Base-by-base conservation (phyloP, 768 basidiomycete species). In the Amanita fuliginea region DNA sequence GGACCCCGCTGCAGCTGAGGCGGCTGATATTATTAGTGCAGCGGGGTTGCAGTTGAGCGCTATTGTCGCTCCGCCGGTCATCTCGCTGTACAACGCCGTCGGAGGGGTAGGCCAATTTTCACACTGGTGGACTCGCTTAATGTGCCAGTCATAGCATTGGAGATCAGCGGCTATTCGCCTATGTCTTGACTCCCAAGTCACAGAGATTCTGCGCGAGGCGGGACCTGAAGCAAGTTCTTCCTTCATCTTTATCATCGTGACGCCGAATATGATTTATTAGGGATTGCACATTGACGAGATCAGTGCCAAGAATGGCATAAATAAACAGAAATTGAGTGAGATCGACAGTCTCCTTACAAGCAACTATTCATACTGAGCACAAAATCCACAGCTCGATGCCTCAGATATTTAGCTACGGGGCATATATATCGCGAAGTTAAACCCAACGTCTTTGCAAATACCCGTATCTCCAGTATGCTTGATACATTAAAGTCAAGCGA, bases 231-330 rank as follows among this genome's bases (percentile, higher is more conserved):
- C 64, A 19, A 34, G 47, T 43, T 2, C 4, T 34, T 28, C 18
- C 3, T 16, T 2, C 36, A 40, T 22, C 7, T 35, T 8, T 4
- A 10, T 19, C 33, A 39, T 16, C 24, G 8, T 14, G 4, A 35
- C 24, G 24, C 26, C 32, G 34, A 42, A 10, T 26, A 18, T 5
- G 16, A 24, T 33, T 3, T 9, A 8, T 9, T 51, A 67, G 67
- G 69, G 69, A 0, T 51, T 68, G 19, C 70, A 72, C 28, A 58
- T 64, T 16, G 51, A 61, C 3, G 66, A 69, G 4, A 70, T 72
- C 30, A 67, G 63, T 7, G 56, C 54, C 16, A 63, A 60, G 19
- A 62, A 60, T 42, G 55, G 57, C 5, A 55, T 65, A 18, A 60
- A 71, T 42, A 52, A 60, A 3, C 46, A 54, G 16, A 68, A 67